Percentiles rank a stretch among this genome's conserved stretches.
These are phyloP conservation scores for Pneumocystis murina DNA, from an alignment of 1,139 yeast species.

Conservation along the genomic window DNA sequence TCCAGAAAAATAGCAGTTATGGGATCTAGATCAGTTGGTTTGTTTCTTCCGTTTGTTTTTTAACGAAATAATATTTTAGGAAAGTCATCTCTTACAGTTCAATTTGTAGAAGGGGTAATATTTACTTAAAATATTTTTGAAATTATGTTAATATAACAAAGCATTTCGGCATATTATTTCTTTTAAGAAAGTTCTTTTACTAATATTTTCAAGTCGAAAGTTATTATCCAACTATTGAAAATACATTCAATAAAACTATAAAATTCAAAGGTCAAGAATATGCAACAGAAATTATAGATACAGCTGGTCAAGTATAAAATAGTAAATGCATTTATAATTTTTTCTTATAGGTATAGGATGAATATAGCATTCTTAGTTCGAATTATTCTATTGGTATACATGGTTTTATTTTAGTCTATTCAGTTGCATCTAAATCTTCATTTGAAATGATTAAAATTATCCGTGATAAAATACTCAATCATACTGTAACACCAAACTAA, in stretches of 20 bases:
- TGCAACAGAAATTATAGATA: slow-evolving; percentile 74
- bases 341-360: slow-evolving; percentile 34
- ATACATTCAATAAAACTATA: slow-evolving; percentile 65
- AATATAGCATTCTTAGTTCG: slow-evolving; percentile 69
- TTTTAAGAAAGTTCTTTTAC: background rate
- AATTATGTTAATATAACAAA: background rate
- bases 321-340: background rate
- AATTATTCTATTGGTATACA: slow-evolving; percentile 73
- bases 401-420: slow-evolving; percentile 70
- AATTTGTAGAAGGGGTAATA: slow-evolving; percentile 49
- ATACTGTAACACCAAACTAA: slow-evolving; percentile 25
- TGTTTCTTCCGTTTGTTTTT: background rate
- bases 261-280: slow-evolving; percentile 60
- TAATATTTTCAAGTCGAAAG: slow-evolving; percentile 44
- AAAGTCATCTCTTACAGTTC: slow-evolving; percentile 71
- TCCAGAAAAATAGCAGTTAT: slow-evolving; percentile 77
- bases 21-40: slow-evolving; percentile 78
- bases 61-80: slow-evolving; percentile 22
- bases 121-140: background rate
- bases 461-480: slow-evolving; percentile 69
- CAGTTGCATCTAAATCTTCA: slow-evolving; percentile 64
- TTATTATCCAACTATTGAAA: slow-evolving; percentile 86
- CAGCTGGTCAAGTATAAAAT: slow-evolving; percentile 55
- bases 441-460: slow-evolving; percentile 66
- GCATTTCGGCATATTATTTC: background rate